These are phyloP conservation scores for Candida stauntonica DNA, from an alignment of 805 yeast species.

Conservation along the genomic window DNA sequence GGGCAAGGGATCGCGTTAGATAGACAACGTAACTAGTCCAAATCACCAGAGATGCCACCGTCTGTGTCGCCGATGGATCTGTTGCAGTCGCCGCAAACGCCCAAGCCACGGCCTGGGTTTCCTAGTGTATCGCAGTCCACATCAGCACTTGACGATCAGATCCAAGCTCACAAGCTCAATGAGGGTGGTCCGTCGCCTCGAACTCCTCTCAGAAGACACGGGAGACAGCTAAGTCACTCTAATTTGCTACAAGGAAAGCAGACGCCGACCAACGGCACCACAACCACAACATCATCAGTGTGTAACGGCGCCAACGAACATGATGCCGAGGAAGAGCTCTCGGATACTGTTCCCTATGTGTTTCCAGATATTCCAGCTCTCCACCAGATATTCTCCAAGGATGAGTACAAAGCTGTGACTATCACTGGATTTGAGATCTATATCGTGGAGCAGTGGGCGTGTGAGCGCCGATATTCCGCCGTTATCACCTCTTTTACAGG, in stretches of 20 bases:
- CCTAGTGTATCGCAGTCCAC: background rate
- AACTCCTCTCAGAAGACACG: constrained; percentile 2
- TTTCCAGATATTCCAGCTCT: constrained; percentile 60
- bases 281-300: too few species aligned
- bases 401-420: constrained; percentile 42
- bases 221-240: constrained; percentile 5
- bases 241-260: background rate
- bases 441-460: constrained; percentile 93
- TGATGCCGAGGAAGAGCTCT: constrained; percentile 1
- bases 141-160: background rate
- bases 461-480: constrained; percentile 60
- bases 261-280: background rate
- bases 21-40: too few species aligned
- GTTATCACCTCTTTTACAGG: constrained; percentile 86
- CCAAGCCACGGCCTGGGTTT: background rate
- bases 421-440: constrained; percentile 82
- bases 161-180: background rate
- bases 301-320: background rate
- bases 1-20: too few species aligned
- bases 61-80: background rate
- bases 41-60: background rate
- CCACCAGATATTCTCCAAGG: constrained; percentile 37
- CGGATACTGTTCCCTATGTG: constrained; percentile 24
- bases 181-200: background rate
- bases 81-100: background rate